Conservation (phyloP, 2,329 filamentous ascomycete species). For the Akanthomyces lecanii region DNA sequence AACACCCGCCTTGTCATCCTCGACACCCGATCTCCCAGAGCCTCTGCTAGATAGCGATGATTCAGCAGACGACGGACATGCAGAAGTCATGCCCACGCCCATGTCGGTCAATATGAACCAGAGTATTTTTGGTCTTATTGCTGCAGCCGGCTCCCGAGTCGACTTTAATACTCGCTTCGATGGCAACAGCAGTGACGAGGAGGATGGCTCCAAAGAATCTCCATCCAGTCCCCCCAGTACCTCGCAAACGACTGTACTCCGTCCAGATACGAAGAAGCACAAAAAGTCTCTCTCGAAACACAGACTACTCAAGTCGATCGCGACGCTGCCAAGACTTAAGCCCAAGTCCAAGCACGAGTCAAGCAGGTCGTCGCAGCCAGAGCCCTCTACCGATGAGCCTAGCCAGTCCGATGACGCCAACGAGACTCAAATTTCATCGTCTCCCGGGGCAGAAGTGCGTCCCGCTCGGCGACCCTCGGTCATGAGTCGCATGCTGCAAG, state of each 20-base stretch:
- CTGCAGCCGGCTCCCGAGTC: conserved; percentile 76
- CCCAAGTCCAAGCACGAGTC: conserved; percentile 40
- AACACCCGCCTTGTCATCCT: conserved; percentile 29
- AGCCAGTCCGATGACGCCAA: conserved; percentile 26
- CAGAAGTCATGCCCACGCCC: conserved; percentile 34
- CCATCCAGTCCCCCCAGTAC: conserved; percentile 42
- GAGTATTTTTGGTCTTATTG: conserved; percentile 89
- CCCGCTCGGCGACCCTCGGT: conserved; percentile 60
- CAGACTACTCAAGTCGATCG: conserved; percentile 62
- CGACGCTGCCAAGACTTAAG: conserved; percentile 50
- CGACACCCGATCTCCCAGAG: conserved; percentile 47
- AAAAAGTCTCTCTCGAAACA: conserved; percentile 60
- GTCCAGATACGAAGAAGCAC: conserved; percentile 39
- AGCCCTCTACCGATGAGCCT: conserved; percentile 26
- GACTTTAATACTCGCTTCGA: conserved; percentile 81
- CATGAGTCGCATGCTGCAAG: conserved; percentile 74
- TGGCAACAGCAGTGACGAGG: conserved; percentile 75
- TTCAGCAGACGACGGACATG: conserved; percentile 46
- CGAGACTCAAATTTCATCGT: conserved; percentile 24
- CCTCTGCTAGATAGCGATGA: conserved; percentile 47
- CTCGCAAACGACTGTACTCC: conserved; percentile 41
- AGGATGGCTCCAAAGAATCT: conserved; percentile 49
- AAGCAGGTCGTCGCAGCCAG: conserved; percentile 36
- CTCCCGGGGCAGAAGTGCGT: conserved; percentile 23
- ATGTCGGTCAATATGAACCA: conserved; percentile 79